Conservation (phyloP, 164 flowering plant genomes). For the Berberis vulgaris region DNA sequence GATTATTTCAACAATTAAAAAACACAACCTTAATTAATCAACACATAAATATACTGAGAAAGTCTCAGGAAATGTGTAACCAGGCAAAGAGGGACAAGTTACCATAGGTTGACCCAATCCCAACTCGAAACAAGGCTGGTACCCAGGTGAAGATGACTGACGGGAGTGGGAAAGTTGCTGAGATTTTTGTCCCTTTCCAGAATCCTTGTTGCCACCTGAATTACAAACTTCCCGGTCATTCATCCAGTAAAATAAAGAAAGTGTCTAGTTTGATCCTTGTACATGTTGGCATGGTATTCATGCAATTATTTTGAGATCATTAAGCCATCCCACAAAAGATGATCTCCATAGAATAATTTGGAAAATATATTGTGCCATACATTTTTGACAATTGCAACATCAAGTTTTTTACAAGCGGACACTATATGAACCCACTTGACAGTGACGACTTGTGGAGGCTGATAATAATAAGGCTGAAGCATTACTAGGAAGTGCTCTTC, state of each 20-base stretch:
- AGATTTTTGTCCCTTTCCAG: constrained; percentile 35
- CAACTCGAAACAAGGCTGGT: constrained; percentile 34
- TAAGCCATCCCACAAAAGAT: no score
- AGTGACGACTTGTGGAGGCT: no score
- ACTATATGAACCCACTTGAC: no score
- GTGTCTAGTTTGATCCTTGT: background rate
- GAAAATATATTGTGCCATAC: no score
- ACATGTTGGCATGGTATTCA: no score
- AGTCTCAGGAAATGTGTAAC: background rate
- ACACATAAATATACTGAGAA: background rate
- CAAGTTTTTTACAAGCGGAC: no score
- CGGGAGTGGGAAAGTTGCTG: constrained; percentile 23
- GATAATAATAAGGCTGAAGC: no score
- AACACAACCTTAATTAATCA: constrained; percentile 8
- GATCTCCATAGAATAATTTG: no score
- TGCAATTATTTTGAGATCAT: no score
- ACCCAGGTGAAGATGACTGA: constrained; percentile 31
- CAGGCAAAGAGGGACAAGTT: constrained; percentile 5
- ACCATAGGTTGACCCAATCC: constrained; percentile 70
- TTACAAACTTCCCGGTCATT: background rate
- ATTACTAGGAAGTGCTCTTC: no score
- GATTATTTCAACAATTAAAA: constrained; percentile 1
- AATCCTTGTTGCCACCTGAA: constrained; percentile 31
- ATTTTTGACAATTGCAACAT: no score
- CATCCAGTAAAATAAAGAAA: background rate